phyloP scores from a whole-genome alignment of 805 yeast species.

The Candida qinlingensis region DNA sequence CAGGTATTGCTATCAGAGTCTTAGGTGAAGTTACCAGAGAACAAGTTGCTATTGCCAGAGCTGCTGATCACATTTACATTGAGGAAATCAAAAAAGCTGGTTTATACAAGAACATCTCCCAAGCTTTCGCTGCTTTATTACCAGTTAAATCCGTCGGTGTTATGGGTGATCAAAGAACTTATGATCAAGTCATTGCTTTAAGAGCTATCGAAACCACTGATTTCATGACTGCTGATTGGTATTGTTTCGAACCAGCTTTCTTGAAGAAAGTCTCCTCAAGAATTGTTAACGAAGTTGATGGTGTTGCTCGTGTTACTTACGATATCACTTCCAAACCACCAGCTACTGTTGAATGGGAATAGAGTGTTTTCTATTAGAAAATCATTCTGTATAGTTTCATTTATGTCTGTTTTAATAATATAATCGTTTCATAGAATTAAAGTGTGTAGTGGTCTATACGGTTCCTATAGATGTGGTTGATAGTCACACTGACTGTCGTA shows the following conservation, averaged over 20 bases:
- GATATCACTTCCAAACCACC: conserved; percentile 99
- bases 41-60: conserved; percentile 95
- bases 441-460: too few species aligned
- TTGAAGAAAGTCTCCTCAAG: conserved; percentile 90
- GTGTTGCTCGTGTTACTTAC: conserved; percentile 98
- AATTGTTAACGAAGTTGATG: conserved; percentile 97
- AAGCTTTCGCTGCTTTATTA: conserved; percentile 94
- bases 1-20: conserved; percentile 98
- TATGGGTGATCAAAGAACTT: conserved; percentile 99
- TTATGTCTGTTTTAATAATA: conserved; percentile 1
- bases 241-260: conserved; percentile 84
- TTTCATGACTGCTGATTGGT: conserved; percentile 99
- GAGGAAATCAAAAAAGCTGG: conserved; percentile 95
- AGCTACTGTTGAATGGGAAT: conserved; percentile 99
- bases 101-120: conserved; percentile 85
- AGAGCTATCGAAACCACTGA: conserved; percentile 97
- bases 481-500: conserved; percentile 29
- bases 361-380: conserved; percentile 17
- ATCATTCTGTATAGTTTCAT: not conserved
- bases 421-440: conserved; percentile 1
- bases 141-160: conserved; percentile 99
- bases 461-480: too few species aligned
- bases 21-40: conserved; percentile 92
- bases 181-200: conserved; percentile 97
- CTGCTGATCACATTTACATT: conserved; percentile 93